Evolutionary conservation across 31 red algal species (phyloP).

Genomic region (Bonnemaisonia californica): DNA sequence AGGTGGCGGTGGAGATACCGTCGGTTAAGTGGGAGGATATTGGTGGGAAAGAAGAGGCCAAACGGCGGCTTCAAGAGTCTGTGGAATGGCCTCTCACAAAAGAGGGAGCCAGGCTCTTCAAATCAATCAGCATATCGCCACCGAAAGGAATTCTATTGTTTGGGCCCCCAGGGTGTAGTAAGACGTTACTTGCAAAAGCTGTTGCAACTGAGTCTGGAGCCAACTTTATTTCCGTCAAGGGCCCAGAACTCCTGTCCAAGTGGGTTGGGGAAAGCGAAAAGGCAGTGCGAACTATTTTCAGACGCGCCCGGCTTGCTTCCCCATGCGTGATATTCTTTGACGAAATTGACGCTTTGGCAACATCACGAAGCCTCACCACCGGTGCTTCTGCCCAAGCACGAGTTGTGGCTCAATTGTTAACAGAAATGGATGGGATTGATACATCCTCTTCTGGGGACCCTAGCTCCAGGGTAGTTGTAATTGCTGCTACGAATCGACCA

Average conservation of each 20-base stretch:
- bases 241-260: slow-evolving; percentile 83
- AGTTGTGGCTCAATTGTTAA: slow-evolving; percentile 85
- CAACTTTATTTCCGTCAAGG: slow-evolving; percentile 85
- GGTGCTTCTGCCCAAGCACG: slow-evolving; percentile 69
- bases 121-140: slow-evolving; percentile 31
- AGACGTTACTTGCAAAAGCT: slow-evolving; percentile 89
- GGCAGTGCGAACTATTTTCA: slow-evolving; percentile 82
- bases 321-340: slow-evolving; percentile 94
- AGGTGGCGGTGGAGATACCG: slow-evolving; percentile 66
- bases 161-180: slow-evolving; percentile 93
- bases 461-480: slow-evolving; percentile 58
- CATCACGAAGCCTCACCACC: slow-evolving; percentile 32
- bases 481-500: slow-evolving; percentile 87
- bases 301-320: slow-evolving; percentile 65
- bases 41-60: slow-evolving; percentile 82
- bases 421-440: slow-evolving; percentile 93
- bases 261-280: slow-evolving; percentile 92
- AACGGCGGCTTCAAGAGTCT: slow-evolving; percentile 68
- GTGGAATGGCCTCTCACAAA: slow-evolving; percentile 76
- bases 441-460: background rate
- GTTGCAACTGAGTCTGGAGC: slow-evolving; percentile 78
- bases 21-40: slow-evolving; percentile 76
- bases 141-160: slow-evolving; percentile 69
- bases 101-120: slow-evolving; percentile 21
- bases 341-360: slow-evolving; percentile 90